Percentiles rank a stretch among this genome's conserved stretches.
phyloP scores from a whole-genome alignment of 2,329 filamentous ascomycete genomes.

The Zelopaecilomyces penicillatus region DNA sequence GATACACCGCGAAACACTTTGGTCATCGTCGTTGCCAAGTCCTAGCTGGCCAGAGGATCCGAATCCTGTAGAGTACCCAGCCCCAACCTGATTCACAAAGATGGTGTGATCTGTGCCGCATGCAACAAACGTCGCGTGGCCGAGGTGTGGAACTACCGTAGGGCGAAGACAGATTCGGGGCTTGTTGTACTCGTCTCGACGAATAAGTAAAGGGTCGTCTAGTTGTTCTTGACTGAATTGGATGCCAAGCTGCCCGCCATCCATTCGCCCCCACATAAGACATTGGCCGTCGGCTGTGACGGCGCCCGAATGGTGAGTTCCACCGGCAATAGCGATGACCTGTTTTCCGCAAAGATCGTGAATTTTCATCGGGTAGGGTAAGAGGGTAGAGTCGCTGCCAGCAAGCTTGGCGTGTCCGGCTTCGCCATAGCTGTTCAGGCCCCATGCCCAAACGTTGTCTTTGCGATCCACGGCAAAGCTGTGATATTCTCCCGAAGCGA shows the following conservation, averaged over 20 bases:
- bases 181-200: conserved; percentile 45
- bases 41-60: conserved; percentile 64
- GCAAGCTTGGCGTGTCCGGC: conserved; percentile 44
- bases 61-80: conserved; percentile 65
- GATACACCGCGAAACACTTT: conserved; percentile 61
- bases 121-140: conserved; percentile 36
- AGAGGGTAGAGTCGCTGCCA: conserved; percentile 39
- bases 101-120: conserved; percentile 61
- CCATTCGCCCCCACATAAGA: conserved; percentile 46
- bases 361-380: conserved; percentile 56
- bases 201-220: conserved; percentile 36
- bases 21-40: conserved; percentile 60
- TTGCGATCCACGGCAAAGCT: conserved; percentile 62
- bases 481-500: conserved; percentile 62
- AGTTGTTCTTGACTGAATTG: conserved; percentile 40
- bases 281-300: conserved; percentile 40
- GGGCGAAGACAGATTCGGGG: conserved; percentile 55
- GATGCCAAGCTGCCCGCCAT: conserved; percentile 41
- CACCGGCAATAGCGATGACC: conserved; percentile 57
- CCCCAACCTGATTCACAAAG: conserved; percentile 54
- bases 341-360: conserved; percentile 49
- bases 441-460: conserved; percentile 66
- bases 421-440: conserved; percentile 72
- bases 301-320: conserved; percentile 58
- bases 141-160: conserved; percentile 44